phyloP scores from a whole-genome alignment of 2,329 filamentous ascomycete genomes.

The Sphaceloma murrayae region DNA sequence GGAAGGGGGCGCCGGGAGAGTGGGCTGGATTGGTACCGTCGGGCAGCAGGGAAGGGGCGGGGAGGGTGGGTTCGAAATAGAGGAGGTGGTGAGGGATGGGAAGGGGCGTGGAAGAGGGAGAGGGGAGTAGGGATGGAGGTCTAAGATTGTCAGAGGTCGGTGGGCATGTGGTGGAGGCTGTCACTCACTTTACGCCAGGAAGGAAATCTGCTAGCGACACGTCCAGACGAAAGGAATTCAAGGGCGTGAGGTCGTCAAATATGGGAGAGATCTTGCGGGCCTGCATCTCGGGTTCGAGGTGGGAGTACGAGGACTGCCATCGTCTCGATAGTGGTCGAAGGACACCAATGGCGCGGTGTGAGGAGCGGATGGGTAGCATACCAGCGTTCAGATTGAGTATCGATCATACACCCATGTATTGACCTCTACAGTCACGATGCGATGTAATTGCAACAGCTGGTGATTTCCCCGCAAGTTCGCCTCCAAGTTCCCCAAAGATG shows the following conservation, averaged over 20 bases:
- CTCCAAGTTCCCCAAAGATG: neutral
- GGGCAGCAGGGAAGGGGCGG: slow-evolving; percentile 52
- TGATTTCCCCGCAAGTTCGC: neutral
- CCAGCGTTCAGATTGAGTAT: no score
- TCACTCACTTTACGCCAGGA: slow-evolving; percentile 26
- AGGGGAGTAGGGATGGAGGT: slow-evolving; percentile 25
- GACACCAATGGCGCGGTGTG: neutral
- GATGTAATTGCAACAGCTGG: no score
- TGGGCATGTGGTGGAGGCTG: neutral
- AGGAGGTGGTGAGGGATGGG: slow-evolving; percentile 70
- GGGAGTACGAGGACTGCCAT: slow-evolving; percentile 31
- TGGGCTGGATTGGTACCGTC: slow-evolving; percentile 82
- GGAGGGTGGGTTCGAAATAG: slow-evolving; percentile 69
- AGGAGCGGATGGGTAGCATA: neutral
- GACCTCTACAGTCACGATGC: no score
- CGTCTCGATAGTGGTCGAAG: slow-evolving; percentile 10
- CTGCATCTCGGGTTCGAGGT: slow-evolving; percentile 38
- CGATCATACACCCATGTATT: no score
- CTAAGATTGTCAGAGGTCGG: slow-evolving; percentile 9
- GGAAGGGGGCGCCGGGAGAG: slow-evolving; percentile 61
- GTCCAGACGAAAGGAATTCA: slow-evolving; percentile 55
- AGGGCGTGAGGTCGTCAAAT: slow-evolving; percentile 51
- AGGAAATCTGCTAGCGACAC: slow-evolving; percentile 52
- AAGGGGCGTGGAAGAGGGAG: slow-evolving; percentile 31
- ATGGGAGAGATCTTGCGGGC: slow-evolving; percentile 40